A percentile compares a stretch with the other conserved stretches of the same genome.
Evolutionary conservation across 805 yeast species (phyloP).

Genomic region (Lachancea nothofagi): DNA sequence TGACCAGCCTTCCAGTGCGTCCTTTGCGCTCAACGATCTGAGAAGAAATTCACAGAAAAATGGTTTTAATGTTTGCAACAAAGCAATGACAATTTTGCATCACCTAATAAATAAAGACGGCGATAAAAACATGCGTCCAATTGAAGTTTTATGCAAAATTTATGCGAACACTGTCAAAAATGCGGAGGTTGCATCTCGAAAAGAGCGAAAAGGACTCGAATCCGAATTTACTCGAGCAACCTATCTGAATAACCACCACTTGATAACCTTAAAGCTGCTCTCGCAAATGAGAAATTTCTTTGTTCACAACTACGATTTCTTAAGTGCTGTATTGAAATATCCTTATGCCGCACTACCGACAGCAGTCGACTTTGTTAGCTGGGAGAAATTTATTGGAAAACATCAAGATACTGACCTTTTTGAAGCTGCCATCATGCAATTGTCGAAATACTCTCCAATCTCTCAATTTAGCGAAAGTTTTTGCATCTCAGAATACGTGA

Average conservation of each 20-base stretch:
- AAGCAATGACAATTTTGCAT: conserved; percentile 20
- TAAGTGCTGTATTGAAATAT: too few species aligned
- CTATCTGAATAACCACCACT: conserved; percentile 56
- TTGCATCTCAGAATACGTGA: background rate
- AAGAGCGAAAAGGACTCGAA: background rate
- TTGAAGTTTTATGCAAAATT: conserved; percentile 28
- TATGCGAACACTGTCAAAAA: conserved; percentile 57
- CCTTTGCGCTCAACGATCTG: background rate
- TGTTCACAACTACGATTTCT: background rate
- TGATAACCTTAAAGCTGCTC: conserved; percentile 52
- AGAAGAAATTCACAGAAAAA: background rate
- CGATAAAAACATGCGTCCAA: conserved; percentile 10
- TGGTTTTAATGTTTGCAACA: conserved; percentile 5
- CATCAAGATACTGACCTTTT: background rate
- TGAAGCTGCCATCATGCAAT: background rate
- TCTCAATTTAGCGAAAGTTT: background rate
- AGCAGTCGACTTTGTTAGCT: too few species aligned
- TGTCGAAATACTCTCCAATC: background rate
- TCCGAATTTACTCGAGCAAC: background rate
- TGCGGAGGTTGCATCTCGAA: conserved; percentile 50
- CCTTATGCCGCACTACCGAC: too few species aligned
- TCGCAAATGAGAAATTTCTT: conserved; percentile 30
- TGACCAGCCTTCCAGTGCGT: background rate
- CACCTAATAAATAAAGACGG: conserved; percentile 11
- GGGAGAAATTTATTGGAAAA: background rate